Evolutionary conservation across 129 eudicot genomes (phyloP).

Genomic region (Daucus carota): DNA sequence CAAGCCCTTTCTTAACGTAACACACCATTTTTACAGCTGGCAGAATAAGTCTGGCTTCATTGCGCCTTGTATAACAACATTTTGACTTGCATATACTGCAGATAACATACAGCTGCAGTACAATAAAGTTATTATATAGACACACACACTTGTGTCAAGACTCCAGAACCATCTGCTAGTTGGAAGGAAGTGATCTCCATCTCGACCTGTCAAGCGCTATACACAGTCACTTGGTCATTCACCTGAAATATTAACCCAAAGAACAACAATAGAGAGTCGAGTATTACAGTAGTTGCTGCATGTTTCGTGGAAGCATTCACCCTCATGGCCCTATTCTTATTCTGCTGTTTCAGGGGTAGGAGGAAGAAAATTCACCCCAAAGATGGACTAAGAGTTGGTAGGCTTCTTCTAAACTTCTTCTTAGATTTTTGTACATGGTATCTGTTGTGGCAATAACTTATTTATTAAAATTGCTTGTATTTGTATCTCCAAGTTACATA

Average conservation of each 20-base stretch:
- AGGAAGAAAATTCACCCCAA: constrained; percentile 17
- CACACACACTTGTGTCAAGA: constrained; percentile 11
- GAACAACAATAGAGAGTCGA: constrained; percentile 1
- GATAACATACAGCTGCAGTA: not conserved
- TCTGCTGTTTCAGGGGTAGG: constrained; percentile 32
- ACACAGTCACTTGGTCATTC: constrained; percentile 23
- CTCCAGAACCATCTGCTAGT: constrained; percentile 15
- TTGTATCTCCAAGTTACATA: not conserved
- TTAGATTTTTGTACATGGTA: constrained; percentile 24
- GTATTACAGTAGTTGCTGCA: constrained; percentile 28
- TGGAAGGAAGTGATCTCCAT: constrained; percentile 6
- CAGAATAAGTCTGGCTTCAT: constrained; percentile 37
- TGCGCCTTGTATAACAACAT: constrained; percentile 19
- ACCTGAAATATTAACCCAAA: not conserved
- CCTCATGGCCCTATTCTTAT: constrained; percentile 26
- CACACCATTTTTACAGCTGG: constrained; percentile 31
- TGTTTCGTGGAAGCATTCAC: constrained; percentile 34
- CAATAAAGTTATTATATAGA: constrained; percentile 11
- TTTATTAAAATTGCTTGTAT: not conserved
- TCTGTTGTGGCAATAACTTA: not conserved
- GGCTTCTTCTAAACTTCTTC: constrained; percentile 46
- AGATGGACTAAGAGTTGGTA: constrained; percentile 43
- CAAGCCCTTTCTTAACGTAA: not conserved
- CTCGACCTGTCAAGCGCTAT: constrained; percentile 9
- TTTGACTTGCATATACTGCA: constrained; percentile 20